Conservation (phyloP, 192 early-diverging fungal species). For the Backusella liffmaniae region DNA sequence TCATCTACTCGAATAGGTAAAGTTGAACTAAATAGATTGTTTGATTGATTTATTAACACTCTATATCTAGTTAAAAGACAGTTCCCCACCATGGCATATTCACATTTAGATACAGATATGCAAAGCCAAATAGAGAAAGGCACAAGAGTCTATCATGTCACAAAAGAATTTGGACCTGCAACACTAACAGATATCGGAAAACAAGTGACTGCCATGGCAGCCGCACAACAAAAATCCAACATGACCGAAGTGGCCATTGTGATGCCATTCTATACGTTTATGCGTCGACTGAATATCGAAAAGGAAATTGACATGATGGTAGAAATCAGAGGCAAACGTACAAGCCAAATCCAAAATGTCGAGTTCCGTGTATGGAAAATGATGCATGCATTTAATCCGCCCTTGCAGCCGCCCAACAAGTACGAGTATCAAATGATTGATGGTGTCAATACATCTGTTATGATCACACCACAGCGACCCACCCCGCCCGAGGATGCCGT, state of each 20-base stretch:
- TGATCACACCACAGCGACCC: neutral
- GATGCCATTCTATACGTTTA: conserved; percentile 53
- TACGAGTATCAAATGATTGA: conserved; percentile 14
- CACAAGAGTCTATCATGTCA: conserved; percentile 53
- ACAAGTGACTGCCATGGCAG: conserved; percentile 49
- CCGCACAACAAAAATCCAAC: conserved; percentile 42
- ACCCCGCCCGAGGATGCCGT: conserved; percentile 13
- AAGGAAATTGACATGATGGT: conserved; percentile 32
- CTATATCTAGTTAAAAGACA: conserved; percentile 38
- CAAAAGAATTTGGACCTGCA: conserved; percentile 55
- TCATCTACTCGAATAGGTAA: conserved; percentile 31
- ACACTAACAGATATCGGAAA: conserved; percentile 48
- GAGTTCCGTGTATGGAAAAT: conserved; percentile 44
- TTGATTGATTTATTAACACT: no score
- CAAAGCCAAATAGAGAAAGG: conserved; percentile 30
- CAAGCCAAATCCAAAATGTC: conserved; percentile 22
- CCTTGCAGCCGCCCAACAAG: conserved; percentile 3
- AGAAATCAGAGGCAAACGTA: conserved; percentile 41
- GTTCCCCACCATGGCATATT: conserved; percentile 46
- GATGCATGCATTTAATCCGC: conserved; percentile 23
- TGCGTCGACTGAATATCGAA: conserved; percentile 34
- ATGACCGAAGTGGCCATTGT: conserved; percentile 46
- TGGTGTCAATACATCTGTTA: neutral
- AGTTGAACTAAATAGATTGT: neutral
- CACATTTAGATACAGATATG: conserved; percentile 38